A percentile compares a stretch with the other conserved stretches of the same genome.
Evolutionary conservation across 73 alveolate genomes (phyloP).

Genomic region (Blepharisma stoltei): DNA sequence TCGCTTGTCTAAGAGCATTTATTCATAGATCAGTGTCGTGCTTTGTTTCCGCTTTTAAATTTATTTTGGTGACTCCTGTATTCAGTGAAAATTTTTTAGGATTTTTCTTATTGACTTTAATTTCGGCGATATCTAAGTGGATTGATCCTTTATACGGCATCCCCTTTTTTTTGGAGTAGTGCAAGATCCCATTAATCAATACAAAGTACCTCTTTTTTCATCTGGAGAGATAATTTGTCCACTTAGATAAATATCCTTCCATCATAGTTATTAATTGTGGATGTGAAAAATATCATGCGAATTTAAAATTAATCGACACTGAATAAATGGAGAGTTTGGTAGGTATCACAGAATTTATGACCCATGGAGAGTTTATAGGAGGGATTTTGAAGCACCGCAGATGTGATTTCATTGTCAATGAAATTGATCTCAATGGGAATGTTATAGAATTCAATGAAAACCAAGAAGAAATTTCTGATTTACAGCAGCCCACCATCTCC

Average conservation of each 20-base stretch:
- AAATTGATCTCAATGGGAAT: constrained; percentile 80
- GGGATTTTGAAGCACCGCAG: constrained; percentile 86
- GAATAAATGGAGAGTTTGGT: constrained; percentile 33
- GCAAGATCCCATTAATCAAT: not conserved
- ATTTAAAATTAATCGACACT: no score
- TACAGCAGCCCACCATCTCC: constrained; percentile 48
- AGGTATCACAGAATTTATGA: constrained; percentile 40
- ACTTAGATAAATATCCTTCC: constrained; percentile 6
- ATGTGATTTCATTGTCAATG: constrained; percentile 95
- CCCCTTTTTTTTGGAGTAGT: constrained; percentile 26
- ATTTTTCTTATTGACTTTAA: not conserved
- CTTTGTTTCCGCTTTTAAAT: constrained; percentile 36
- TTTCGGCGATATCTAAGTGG: not conserved
- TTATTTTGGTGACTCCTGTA: constrained; percentile 39
- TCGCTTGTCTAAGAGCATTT: constrained; percentile 28
- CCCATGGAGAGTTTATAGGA: constrained; percentile 46
- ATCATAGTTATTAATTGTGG: no score
- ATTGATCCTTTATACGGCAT: constrained; percentile 10
- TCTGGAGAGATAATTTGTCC: constrained; percentile 22
- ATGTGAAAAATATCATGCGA: no score
- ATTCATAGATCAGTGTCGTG: constrained; percentile 50
- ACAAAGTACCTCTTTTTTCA: constrained; percentile 7
- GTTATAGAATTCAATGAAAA: constrained; percentile 63
- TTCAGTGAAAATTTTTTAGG: not conserved
- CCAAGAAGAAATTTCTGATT: constrained; percentile 43